These are phyloP conservation scores for Crithidia thermophila DNA, from an alignment of 208 protist genomes.

Conservation along the genomic window DNA sequence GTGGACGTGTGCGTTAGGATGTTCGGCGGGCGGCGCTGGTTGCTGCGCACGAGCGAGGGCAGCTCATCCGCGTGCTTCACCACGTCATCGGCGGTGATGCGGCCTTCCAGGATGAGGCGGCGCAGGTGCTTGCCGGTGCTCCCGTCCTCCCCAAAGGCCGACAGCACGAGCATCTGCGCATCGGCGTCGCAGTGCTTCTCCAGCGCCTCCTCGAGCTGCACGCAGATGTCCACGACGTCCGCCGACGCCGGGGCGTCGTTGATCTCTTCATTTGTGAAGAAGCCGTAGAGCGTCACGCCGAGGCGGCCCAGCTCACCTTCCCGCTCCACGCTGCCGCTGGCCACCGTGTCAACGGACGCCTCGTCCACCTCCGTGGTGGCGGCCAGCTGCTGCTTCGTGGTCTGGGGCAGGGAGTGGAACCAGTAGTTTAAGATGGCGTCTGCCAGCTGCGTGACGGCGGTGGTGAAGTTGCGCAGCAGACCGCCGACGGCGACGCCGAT, in stretches of 20 bases:
- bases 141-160: constrained; percentile 27
- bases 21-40: constrained; percentile 24
- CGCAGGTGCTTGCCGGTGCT: constrained; percentile 49
- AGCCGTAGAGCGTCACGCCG: constrained; percentile 59
- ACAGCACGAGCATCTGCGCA: constrained; percentile 42
- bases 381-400: constrained; percentile 41
- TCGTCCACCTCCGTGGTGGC: constrained; percentile 48
- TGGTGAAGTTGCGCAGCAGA: constrained; percentile 46
- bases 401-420: constrained; percentile 59
- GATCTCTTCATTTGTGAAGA: constrained; percentile 78
- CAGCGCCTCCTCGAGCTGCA: constrained; percentile 43
- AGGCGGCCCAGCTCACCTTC: constrained; percentile 44
- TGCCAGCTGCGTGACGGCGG: constrained; percentile 45
- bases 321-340: constrained; percentile 29
- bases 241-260: constrained; percentile 39
- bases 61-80: constrained; percentile 40
- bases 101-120: constrained; percentile 50
- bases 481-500: constrained; percentile 68
- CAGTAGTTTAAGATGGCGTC: constrained; percentile 74
- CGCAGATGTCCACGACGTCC: constrained; percentile 38
- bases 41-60: constrained; percentile 29
- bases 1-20: constrained; percentile 14
- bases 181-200: constrained; percentile 31
- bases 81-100: constrained; percentile 51
- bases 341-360: constrained; percentile 48